Evolutionary conservation across 441 rosid species (phyloP), one percentile per base, ranked within the genome.

Genomic region (Gossypium davidsonii): DNA sequence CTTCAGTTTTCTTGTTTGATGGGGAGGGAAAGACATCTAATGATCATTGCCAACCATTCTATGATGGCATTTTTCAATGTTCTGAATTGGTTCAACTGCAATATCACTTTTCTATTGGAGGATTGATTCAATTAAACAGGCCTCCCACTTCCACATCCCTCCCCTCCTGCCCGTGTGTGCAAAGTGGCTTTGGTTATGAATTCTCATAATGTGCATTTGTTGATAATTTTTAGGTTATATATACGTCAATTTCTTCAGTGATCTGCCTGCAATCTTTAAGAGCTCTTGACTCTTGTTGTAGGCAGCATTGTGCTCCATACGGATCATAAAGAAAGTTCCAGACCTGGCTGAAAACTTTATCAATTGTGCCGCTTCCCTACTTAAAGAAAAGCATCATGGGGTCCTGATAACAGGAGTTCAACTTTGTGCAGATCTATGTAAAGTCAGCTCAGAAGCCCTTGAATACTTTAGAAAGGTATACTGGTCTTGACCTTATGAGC

Each of bases 331-430:
- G 91, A 96, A 96, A 85, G 99, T 96, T 67, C 97, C 98, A 28
- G 99, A 91, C 79, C 88, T 96, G 74, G 97, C 99, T 37, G 99
- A 96, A 82, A 96, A 93, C 86, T 96, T 96, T 85, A 80, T 93
- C 76, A 93, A 96, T 57, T 88, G 94, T 77, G 90, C 95, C 73
- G 86, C 97, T 58, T 75, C 94, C 18, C 88, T 96, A 70, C 97
- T 96, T 77, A 91, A 85, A 85, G 99, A 93, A 88, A 96, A 96
- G 70, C 99, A 96, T 84, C 99, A 96, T 80, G 99, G 99, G 67
- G 98, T 91, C 78, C 78, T 93, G 79, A 88, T 93, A 78, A 91
- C 99, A 59, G 97, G 97, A 80, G 79, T 96, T 86, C 98, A 96
- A 80, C 97, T 96, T 68, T 93, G 98, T 83, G 83, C 86, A 77